phyloP scores from a whole-genome alignment of 257 asterid genomes.

The Thymus mandschuricus region DNA sequence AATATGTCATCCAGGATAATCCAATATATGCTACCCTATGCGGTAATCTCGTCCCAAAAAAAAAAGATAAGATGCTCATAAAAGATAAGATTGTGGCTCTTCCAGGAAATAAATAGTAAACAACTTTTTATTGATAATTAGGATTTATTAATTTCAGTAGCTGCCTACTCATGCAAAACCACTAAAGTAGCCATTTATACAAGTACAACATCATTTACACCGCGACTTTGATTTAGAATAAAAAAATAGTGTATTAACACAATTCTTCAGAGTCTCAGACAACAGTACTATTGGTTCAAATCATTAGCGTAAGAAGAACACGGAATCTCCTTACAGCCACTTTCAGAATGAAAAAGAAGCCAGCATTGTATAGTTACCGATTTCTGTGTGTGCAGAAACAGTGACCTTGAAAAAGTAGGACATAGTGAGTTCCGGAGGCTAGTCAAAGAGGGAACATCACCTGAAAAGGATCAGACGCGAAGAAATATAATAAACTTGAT shows the following conservation, averaged over 20 bases:
- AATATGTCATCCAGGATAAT: not conserved
- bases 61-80: not conserved
- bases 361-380: conserved; percentile 46
- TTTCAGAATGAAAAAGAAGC: not conserved
- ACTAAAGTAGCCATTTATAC: conserved; percentile 1
- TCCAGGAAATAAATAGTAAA: not conserved
- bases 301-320: not conserved
- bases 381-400: conserved; percentile 55
- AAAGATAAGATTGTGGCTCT: not conserved
- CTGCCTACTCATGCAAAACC: not conserved
- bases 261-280: not conserved
- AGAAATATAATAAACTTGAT: not conserved
- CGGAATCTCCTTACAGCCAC: not conserved
- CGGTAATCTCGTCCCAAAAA: not conserved
- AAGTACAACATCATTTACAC: not conserved
- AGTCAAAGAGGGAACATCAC: conserved; percentile 47
- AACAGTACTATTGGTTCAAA: not conserved
- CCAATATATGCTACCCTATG: not conserved
- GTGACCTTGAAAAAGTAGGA: conserved; percentile 56
- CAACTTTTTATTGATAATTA: not conserved
- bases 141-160: not conserved
- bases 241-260: not conserved
- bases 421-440: conserved; percentile 40
- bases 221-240: not conserved
- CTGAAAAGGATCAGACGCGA: conserved; percentile 45